Conservation (phyloP, 2,329 filamentous ascomycete species). For the Pestalotiopsis fici region DNA sequence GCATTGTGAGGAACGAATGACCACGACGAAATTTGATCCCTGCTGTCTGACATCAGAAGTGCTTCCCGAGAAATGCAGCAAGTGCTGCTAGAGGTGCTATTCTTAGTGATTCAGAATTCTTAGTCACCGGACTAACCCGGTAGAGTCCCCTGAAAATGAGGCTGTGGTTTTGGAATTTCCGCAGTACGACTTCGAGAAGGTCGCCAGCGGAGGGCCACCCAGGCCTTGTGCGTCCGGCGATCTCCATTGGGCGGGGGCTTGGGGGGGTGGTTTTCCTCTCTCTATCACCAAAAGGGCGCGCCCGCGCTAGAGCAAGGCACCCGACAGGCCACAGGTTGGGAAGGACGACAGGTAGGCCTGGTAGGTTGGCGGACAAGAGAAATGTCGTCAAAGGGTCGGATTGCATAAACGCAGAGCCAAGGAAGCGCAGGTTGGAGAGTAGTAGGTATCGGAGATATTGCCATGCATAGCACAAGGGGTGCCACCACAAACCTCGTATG, state of each 20-base stretch:
- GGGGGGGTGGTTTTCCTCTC: not conserved
- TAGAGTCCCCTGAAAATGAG: slow-evolving; percentile 3
- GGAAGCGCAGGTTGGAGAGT: not conserved
- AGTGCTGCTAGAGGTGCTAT: slow-evolving; percentile 17
- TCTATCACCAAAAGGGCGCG: not conserved
- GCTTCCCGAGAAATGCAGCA: slow-evolving; percentile 10
- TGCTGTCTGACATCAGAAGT: slow-evolving; percentile 23
- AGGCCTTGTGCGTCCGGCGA: slow-evolving; percentile 1
- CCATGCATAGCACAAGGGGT: slow-evolving; percentile 4
- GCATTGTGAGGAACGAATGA: not conserved
- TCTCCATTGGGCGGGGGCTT: not conserved
- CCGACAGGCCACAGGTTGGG: not conserved
- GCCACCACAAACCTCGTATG: slow-evolving; percentile 8
- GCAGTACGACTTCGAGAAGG: not conserved
- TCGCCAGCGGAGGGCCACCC: not conserved
- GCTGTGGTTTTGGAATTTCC: slow-evolving; percentile 8
- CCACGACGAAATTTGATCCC: slow-evolving; percentile 7
- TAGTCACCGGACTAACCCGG: slow-evolving; percentile 3
- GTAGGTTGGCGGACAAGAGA: not conserved
- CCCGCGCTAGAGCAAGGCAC: slow-evolving; percentile 8
- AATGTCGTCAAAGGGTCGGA: slow-evolving; percentile 2
- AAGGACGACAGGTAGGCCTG: not conserved
- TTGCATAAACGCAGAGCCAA: not conserved
- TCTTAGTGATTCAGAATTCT: slow-evolving; percentile 10
- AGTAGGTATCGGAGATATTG: slow-evolving; percentile 8